Percentiles rank a stretch among this genome's conserved stretches.
phyloP scores from a whole-genome alignment of 1,284 basidiomycete genomes.

The Puccinia coronata region DNA sequence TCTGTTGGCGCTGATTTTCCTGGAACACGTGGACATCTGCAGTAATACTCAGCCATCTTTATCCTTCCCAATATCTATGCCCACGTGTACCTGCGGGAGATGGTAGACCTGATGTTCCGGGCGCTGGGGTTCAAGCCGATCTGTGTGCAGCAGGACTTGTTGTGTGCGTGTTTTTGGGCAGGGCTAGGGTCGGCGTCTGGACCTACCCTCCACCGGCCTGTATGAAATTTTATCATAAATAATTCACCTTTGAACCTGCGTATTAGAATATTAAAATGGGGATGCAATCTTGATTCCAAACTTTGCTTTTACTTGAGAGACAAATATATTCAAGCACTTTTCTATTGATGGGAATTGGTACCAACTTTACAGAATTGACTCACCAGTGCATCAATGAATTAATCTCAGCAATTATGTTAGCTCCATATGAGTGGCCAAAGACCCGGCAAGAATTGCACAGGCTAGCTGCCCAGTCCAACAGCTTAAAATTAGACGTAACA shows the following conservation, averaged over 20 bases:
- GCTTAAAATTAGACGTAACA: conserved; percentile 4
- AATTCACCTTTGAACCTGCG: conserved; percentile 51
- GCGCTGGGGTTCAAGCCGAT: conserved; percentile 53
- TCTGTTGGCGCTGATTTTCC: no score
- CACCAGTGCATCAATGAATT: conserved; percentile 51
- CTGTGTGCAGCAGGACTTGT: conserved; percentile 57
- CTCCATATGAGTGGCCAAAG: conserved; percentile 53
- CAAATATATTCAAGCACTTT: conserved; percentile 32
- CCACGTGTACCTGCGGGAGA: no score
- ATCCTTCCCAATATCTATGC: no score
- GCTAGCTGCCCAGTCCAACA: conserved; percentile 51
- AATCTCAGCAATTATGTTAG: conserved; percentile 51
- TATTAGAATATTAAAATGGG: conserved; percentile 54
- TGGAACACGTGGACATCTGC: no score
- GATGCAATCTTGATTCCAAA: conserved; percentile 56
- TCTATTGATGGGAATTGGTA: conserved; percentile 48
- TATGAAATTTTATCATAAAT: conserved; percentile 49
- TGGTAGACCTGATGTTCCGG: conserved; percentile 49
- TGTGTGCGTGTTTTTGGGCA: conserved; percentile 55
- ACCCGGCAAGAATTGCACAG: conserved; percentile 53
- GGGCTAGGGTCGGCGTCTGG: conserved; percentile 56
- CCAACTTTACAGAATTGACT: conserved; percentile 52
- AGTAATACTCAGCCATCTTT: no score
- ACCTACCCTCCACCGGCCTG: conserved; percentile 52
- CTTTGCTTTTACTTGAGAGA: conserved; percentile 53